A percentile compares a stretch with the other conserved stretches of the same genome.
phyloP scores from a whole-genome alignment of 768 basidiomycete genomes.

The Hygrophorus russula region DNA sequence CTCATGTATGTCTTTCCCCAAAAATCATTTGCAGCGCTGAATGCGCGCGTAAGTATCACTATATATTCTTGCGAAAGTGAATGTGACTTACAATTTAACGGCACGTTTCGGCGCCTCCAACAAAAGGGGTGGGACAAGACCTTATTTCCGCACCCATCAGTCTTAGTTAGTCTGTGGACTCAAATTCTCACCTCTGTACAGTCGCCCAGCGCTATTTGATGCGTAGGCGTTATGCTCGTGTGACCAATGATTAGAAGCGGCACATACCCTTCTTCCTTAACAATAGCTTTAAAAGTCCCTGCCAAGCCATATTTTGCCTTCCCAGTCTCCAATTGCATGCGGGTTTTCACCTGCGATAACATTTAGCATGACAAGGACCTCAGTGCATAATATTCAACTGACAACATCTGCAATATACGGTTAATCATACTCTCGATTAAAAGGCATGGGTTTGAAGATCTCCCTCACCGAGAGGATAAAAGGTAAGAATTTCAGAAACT shows the following conservation, averaged over 20 bases:
- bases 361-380: conserved; percentile 1
- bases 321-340: conserved; percentile 93
- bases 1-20: conserved; percentile 79
- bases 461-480: conserved; percentile 77
- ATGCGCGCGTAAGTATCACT: conserved; percentile 5
- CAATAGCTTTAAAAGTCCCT: conserved; percentile 72
- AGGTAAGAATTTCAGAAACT: conserved; percentile 71
- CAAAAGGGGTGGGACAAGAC: conserved; percentile 89
- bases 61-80: neutral
- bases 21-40: conserved; percentile 81
- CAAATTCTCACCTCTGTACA: conserved; percentile 67
- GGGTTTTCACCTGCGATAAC: conserved; percentile 79
- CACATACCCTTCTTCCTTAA: conserved; percentile 80
- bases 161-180: neutral
- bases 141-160: conserved; percentile 20
- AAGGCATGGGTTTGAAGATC: neutral
- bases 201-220: conserved; percentile 48
- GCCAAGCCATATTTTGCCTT: conserved; percentile 68
- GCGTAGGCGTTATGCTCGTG: conserved; percentile 9
- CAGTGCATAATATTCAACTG: conserved; percentile 21
- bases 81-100: conserved; percentile 68
- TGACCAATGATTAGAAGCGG: conserved; percentile 5
- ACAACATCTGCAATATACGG: conserved; percentile 60
- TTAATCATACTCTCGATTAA: neutral
- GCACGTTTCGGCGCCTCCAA: conserved; percentile 98